Conservation (phyloP, 345 rosid species). For the Heritiera littoralis region DNA sequence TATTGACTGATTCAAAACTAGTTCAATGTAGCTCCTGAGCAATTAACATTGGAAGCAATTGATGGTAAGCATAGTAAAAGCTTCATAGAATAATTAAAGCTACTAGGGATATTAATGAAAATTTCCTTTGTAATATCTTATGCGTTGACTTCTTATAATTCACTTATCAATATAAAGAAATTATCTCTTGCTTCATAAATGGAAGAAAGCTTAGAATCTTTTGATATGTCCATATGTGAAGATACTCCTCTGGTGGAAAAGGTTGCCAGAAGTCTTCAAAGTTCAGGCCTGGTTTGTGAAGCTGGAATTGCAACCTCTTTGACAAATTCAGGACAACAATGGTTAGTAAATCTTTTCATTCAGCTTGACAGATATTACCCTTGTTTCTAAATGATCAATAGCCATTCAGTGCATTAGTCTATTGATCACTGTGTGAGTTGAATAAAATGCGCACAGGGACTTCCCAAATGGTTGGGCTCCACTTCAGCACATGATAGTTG, state of each 20-base stretch:
- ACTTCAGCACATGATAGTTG: conserved; percentile 73
- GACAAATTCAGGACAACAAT: conserved; percentile 70
- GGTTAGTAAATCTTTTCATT: conserved; percentile 42
- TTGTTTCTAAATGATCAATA: not conserved
- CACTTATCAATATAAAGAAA: not conserved
- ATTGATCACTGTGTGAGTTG: not conserved
- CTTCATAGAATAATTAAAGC: not conserved
- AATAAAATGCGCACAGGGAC: conserved; percentile 53
- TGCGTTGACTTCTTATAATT: no score
- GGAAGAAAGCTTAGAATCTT: conserved; percentile 18
- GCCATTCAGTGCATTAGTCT: not conserved
- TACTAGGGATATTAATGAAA: not conserved
- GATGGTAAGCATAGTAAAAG: not conserved
- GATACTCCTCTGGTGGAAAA: conserved; percentile 64
- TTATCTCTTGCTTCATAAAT: not conserved
- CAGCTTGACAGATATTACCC: not conserved
- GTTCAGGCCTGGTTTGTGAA: conserved; percentile 62
- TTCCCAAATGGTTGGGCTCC: conserved; percentile 97
- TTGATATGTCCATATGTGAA: conserved; percentile 27
- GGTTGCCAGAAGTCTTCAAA: conserved; percentile 49
- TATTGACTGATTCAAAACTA: not conserved
- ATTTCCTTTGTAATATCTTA: no score
- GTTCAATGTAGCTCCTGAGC: not conserved
- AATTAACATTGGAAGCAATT: not conserved
- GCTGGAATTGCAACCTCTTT: conserved; percentile 80